Evolutionary conservation across 495 filamentous ascomycete species (phyloP).

Genomic region (Peziza echinospora): DNA sequence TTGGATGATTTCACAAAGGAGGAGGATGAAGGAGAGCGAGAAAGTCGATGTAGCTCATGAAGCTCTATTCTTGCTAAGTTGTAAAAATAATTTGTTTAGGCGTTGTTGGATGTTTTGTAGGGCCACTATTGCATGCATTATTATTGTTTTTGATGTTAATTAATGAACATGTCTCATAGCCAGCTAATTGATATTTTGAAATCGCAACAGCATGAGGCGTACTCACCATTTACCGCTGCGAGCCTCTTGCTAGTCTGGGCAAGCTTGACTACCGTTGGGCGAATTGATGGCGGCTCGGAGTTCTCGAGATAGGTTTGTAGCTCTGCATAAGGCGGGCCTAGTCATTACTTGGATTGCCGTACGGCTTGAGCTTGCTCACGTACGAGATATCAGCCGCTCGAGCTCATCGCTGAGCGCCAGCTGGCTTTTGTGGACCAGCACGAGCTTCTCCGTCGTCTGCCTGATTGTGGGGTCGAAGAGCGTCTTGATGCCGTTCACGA

Average conservation of each 20-base stretch:
- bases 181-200: too few relatives aligned
- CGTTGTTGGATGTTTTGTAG: slow-evolving; percentile 13
- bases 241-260: slow-evolving; percentile 12
- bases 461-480: slow-evolving; percentile 15
- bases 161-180: neutral
- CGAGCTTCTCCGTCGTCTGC: slow-evolving; percentile 16
- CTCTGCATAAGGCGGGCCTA: slow-evolving; percentile 1
- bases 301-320: slow-evolving; percentile 16
- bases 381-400: slow-evolving; percentile 13
- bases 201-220: too few relatives aligned
- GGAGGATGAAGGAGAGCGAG: too few relatives aligned
- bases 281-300: slow-evolving; percentile 15
- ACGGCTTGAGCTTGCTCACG: neutral
- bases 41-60: too few relatives aligned
- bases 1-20: too few relatives aligned
- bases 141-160: neutral
- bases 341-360: neutral
- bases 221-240: slow-evolving; percentile 13
- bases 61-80: slow-evolving; percentile 13
- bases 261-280: slow-evolving; percentile 16
- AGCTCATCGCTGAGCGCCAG: slow-evolving; percentile 14
- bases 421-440: slow-evolving; percentile 14
- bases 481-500: slow-evolving; percentile 13
- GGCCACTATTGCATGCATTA: slow-evolving; percentile 4
- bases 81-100: slow-evolving; percentile 16